phyloP scores from a whole-genome alignment of 129 eudicot genomes.

The Helichrysum umbraculigerum region DNA sequence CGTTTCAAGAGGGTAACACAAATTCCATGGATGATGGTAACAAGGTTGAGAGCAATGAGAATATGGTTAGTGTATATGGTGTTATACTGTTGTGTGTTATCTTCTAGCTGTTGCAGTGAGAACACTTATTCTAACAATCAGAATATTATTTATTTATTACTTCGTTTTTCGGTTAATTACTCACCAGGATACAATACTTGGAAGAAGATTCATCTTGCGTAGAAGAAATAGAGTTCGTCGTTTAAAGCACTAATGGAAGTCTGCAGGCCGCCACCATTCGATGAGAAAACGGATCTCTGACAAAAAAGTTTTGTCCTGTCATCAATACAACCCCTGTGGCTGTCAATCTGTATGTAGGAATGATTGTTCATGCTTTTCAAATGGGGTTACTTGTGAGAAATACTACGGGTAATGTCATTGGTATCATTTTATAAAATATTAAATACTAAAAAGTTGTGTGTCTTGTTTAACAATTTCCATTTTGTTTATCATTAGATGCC shows the following conservation, averaged over 20 bases:
- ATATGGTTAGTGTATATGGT: constrained; percentile 39
- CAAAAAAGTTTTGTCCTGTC: constrained; percentile 57
- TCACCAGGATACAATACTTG: constrained; percentile 47
- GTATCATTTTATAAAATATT: neutral
- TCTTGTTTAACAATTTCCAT: neutral
- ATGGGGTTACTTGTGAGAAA: constrained; percentile 78
- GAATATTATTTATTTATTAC: neutral
- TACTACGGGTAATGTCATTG: constrained; percentile 64
- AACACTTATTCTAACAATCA: neutral
- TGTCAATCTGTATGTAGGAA: constrained; percentile 76
- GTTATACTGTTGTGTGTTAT: neutral
- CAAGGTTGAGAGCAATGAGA: constrained; percentile 49
- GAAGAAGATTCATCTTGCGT: constrained; percentile 62
- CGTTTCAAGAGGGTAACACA: constrained; percentile 43
- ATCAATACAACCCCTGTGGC: constrained; percentile 74
- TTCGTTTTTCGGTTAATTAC: constrained; percentile 22
- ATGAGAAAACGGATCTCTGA: constrained; percentile 63
- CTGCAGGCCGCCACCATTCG: constrained; percentile 55
- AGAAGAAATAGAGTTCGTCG: constrained; percentile 77
- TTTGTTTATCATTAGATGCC: constrained; percentile 49
- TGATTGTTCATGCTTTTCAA: constrained; percentile 68
- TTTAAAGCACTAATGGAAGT: constrained; percentile 68
- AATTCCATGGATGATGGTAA: constrained; percentile 39
- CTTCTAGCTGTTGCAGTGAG: constrained; percentile 2
- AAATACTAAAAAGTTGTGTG: neutral